Base-by-base conservation (phyloP, 345 rosid species). In the Mangifera indica region DNA sequence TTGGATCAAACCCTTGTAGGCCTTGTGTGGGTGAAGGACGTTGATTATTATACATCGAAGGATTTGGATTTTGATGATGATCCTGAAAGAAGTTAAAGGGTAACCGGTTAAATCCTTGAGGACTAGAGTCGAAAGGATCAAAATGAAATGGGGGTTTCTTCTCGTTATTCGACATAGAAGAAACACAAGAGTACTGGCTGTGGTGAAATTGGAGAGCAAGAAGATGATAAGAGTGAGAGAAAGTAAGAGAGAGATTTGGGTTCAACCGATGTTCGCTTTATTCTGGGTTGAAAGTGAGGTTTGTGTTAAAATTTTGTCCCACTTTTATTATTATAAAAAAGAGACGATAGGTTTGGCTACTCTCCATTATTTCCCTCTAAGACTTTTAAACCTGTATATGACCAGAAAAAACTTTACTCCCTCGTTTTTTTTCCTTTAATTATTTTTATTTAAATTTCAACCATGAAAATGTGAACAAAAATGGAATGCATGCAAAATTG, bases 131-230 rank as follows among this genome's bases (percentile, higher is more conserved):
- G 71, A 76, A 83, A 63, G 87, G 83, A 73, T 81, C 83, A 29
- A 37, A 77, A 32, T 57, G 46, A 60, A 44, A 71, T 29, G 72
- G 72, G 66, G 56, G 25, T 17, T 73, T 72, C 53, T 71, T 79
- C 64, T 74, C 77, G 63, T 75, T 71, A 70, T 77, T 72, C 54
- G 85, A 84, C 83, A 83, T 74, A 60, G 51, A 11, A 32, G 63
- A 72, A 56, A 58, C 9, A 5, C 8, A 37, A 7, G 1, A 37
- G 8, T 37, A 37, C 32, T 29, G 3, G 32, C 32, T 29, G 42
- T 37, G 42, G 0, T 37, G 42, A 37, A 10, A 63, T 60, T 22
- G 66, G 48, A 59, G 63, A 65, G 48, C 14, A 55, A 45, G 61
- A 37, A 66, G 40, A 64, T 40, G 45, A 49, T 46, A 18, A 53